Base-by-base conservation (phyloP, 441 rosid species). In the Lepidium campestre region DNA sequence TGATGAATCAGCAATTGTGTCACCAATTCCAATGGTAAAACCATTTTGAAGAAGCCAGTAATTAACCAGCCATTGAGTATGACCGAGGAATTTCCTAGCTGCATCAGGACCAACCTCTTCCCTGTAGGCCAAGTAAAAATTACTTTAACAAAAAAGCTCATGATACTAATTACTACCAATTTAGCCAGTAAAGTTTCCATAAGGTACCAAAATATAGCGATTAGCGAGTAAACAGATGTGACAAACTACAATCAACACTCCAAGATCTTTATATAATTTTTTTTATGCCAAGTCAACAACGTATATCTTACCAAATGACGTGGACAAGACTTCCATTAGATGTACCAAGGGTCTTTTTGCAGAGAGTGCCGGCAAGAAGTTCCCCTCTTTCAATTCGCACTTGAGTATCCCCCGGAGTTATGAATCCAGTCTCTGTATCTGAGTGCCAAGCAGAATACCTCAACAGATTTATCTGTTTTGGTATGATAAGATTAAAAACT, bases 81-180 rank as follows among this genome's bases (percentile, higher is more conserved):
- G 99, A 45, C 99, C 99, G 67, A 95, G 87, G 81, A 95, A 95
- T 69, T 92, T 95, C 67, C 99, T 89, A 54, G 99, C 99, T 14
- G 99, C 95, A 90, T 95, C 99, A 35, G 99, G 99, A 65, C 99
- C 99, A 78, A 95, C 98, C 71, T 95, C 99, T 79, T 95, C 99
- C 99, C 99, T 95, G 75, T 25, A 73, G 25, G 57, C 44, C 72
- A 17, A 7, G 46, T 67, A 32, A 73, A 10, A 60, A 14, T 3
- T 35, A 10, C 49, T 17, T 40, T 31, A 47, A 23, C 47, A 54
- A 17, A 20, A 12, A 53, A 53, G 14, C 17, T 13, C 42, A 50
- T 4, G 40, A 58, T 31, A 20, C 37, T 13, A 64, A 22, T 31
- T 17, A 31, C 49, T 20, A 17, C 40, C 34, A 10, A 49, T 46